Conservation (phyloP, 2,329 filamentous ascomycete species). For the Penicillium sp. region DNA sequence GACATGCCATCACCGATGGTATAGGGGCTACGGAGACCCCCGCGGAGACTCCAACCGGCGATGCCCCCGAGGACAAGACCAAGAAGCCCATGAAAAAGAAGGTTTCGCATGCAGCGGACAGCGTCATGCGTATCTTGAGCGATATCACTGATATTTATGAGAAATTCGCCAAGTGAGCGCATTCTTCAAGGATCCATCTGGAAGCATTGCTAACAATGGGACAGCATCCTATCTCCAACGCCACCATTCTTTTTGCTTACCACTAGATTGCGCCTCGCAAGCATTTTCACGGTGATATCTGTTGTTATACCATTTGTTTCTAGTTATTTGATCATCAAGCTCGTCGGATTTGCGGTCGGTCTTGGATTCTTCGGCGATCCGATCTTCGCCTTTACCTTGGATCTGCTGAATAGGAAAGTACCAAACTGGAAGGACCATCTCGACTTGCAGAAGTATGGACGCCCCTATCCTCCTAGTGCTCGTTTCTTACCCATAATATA, state of each 20-base stretch:
- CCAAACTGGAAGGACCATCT: conserved; percentile 73
- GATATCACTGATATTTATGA: conserved; percentile 62
- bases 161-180: conserved; percentile 55
- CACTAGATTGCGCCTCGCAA: conserved; percentile 55
- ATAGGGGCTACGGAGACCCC: conserved; percentile 57
- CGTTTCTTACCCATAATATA: conserved; percentile 16
- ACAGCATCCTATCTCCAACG: conserved; percentile 58
- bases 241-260: conserved; percentile 57
- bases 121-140: conserved; percentile 65
- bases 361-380: conserved; percentile 78
- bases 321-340: conserved; percentile 63
- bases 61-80: conserved; percentile 58
- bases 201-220: background rate
- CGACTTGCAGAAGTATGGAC: conserved; percentile 60
- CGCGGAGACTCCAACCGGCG: conserved; percentile 50
- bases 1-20: conserved; percentile 40
- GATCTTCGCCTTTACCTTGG: conserved; percentile 58
- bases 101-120: conserved; percentile 72
- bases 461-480: background rate
- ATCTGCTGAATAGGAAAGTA: conserved; percentile 48
- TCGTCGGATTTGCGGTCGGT: conserved; percentile 62
- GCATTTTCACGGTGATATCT: conserved; percentile 52
- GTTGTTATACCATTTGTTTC: conserved; percentile 53
- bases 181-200: background rate
- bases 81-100: conserved; percentile 74